Evolutionary conservation across 2,329 filamentous ascomycete genomes (phyloP).

Genomic region (Davidsoniella eucalypti): DNA sequence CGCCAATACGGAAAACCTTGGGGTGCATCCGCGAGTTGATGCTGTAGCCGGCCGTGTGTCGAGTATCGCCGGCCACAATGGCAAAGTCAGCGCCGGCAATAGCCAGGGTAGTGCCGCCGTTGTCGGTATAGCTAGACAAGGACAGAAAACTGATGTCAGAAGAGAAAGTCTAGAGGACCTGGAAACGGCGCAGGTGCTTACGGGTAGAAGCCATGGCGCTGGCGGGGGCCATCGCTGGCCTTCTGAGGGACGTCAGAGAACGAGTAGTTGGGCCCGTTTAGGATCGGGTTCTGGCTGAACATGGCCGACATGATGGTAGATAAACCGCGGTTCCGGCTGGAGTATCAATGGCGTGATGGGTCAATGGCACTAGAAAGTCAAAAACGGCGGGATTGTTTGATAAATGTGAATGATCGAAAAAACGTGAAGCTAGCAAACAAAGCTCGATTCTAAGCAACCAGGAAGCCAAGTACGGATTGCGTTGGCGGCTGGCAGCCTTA

Average conservation of each 20-base stretch:
- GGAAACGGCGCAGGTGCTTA: conserved; percentile 28
- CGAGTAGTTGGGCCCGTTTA: conserved; percentile 55
- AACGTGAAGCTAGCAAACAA: background rate
- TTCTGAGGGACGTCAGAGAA: conserved; percentile 42
- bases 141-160: conserved; percentile 1
- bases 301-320: conserved; percentile 41
- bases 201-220: conserved; percentile 84
- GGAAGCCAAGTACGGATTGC: conserved; percentile 10
- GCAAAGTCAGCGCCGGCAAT: conserved; percentile 90
- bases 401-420: background rate
- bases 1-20: conserved; percentile 95
- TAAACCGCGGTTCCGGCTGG: background rate
- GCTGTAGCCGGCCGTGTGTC: conserved; percentile 89
- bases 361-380: background rate
- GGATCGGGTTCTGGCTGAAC: conserved; percentile 53
- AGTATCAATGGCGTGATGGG: background rate
- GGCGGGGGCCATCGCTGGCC: conserved; percentile 34
- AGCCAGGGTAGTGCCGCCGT: conserved; percentile 88
- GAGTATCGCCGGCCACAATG: conserved; percentile 93
- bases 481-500: conserved; percentile 33
- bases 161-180: background rate
- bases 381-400: background rate
- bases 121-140: conserved; percentile 70
- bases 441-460: background rate
- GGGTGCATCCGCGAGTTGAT: conserved; percentile 95